Evolutionary conservation across 2,329 filamentous ascomycete genomes (phyloP), one percentile per base, ranked within the genome.

Genomic region (Penicillium sp.): DNA sequence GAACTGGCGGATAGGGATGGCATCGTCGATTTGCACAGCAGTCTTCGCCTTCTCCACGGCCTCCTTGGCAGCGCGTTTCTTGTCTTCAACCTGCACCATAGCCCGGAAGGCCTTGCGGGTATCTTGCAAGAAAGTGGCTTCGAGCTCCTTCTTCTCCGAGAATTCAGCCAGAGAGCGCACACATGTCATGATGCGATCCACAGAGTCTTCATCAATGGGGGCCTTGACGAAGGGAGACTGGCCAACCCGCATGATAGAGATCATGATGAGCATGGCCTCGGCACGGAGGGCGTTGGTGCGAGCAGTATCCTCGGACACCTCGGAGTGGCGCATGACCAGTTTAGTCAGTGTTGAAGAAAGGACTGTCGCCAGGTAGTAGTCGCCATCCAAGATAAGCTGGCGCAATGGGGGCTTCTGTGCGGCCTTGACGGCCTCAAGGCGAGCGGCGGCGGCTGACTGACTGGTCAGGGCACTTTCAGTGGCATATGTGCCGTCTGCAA

Each of bases 211-310:
- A 59, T 99, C 94, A 60, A 99, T 97, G 2, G 92, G 90, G 1
- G 91, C 89, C 79, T 97, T 97, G 69, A 96, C 94, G 64, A 99
- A 99, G 60, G 96, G 91, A n/a, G 93, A 97, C 76, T 99, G 94
- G 39, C 94, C 94, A 56, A 97, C 94, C 46, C 94, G 92, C 62
- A 99, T 91, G 63, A 99, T 95, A 5, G 94, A 97, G 65, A 99
- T 96, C 92, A 97, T 96, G 71, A 99, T 97, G 49, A 99, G 83
- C 94, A 99, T 99, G 42, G 94, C 94, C 75, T 99, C 94, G 3
- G 94, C 94, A 46, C 91, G 88, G 24, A 99, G 83, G 29, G 93
- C 92, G 66, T 99, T 99, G 29, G 93, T 97, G 38, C 94, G 88
- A 41, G 90, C 89, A 41, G 82, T 76, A 66, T 97, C 93, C 22